Conservation (phyloP, 148 eudicot species). For the Chenopodium suecicum region DNA sequence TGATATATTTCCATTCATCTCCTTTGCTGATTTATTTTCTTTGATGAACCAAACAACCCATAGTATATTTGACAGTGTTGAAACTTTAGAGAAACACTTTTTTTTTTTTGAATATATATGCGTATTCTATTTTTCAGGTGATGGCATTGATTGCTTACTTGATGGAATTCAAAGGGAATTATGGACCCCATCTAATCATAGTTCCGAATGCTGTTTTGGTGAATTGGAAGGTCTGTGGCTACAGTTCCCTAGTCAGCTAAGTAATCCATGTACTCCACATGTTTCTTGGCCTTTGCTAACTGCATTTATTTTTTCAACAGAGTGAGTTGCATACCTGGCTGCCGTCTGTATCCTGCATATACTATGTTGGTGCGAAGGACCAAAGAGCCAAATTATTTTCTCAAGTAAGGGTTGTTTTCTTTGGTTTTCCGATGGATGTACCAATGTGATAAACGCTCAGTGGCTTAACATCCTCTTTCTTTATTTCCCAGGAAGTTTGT, state of each 20-base stretch:
- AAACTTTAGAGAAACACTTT: background rate
- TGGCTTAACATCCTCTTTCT: slow-evolving; percentile 17
- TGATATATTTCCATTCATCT: background rate
- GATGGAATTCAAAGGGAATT: slow-evolving; percentile 97
- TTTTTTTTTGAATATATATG: background rate
- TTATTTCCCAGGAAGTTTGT: slow-evolving; percentile 67
- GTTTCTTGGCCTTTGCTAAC: slow-evolving; percentile 11
- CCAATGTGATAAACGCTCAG: slow-evolving; percentile 4
- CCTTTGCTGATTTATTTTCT: background rate
- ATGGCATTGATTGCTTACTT: slow-evolving; percentile 97
- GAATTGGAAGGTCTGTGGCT: slow-evolving; percentile 84
- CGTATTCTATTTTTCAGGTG: slow-evolving; percentile 48
- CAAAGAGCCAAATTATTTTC: slow-evolving; percentile 87
- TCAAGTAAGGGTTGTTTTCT: slow-evolving; percentile 55
- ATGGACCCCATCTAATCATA: slow-evolving; percentile 96
- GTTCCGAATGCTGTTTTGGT: slow-evolving; percentile 99
- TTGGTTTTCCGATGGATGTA: background rate
- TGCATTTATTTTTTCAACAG: slow-evolving; percentile 38
- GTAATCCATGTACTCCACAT: background rate
- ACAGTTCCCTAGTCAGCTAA: background rate
- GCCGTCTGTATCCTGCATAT: slow-evolving; percentile 90
- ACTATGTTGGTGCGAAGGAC: slow-evolving; percentile 89
- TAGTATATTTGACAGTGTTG: background rate
- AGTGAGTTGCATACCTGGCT: slow-evolving; percentile 94
- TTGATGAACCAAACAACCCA: background rate